Evolutionary conservation across 805 yeast genomes (phyloP).

Genomic region (Cephaloascus albidus): DNA sequence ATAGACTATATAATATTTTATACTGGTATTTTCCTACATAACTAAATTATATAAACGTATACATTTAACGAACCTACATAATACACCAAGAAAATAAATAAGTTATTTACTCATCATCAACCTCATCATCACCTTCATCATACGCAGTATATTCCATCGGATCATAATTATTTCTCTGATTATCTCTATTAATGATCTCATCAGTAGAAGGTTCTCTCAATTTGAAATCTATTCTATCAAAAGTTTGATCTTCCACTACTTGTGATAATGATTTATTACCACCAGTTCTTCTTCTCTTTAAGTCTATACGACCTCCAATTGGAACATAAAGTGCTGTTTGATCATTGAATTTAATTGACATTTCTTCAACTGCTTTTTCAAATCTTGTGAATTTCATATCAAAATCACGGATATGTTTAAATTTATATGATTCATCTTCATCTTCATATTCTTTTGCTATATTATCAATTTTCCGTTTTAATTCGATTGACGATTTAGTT

Average conservation of each 20-base stretch:
- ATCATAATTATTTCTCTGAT: conserved; percentile 58
- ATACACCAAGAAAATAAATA: too few species aligned
- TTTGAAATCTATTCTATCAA: conserved; percentile 51
- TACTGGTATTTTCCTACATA: too few species aligned
- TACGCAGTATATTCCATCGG: conserved; percentile 68
- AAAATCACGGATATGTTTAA: conserved; percentile 65
- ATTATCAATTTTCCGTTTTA: conserved; percentile 36
- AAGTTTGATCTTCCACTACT: conserved; percentile 44
- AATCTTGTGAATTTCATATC: conserved; percentile 54
- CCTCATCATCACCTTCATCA: conserved; percentile 26
- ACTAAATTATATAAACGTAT: too few species aligned
- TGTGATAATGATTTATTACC: conserved; percentile 43
- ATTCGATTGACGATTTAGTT: conserved; percentile 24
- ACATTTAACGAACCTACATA: too few species aligned
- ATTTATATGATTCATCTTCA: conserved; percentile 35
- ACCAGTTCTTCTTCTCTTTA: conserved; percentile 78
- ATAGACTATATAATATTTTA: too few species aligned
- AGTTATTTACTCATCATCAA: conserved; percentile 13
- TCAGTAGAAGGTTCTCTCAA: conserved; percentile 66
- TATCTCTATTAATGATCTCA: conserved; percentile 63
- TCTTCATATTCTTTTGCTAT: conserved; percentile 31
- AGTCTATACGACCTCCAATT: conserved; percentile 63
- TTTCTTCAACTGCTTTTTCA: conserved; percentile 45
- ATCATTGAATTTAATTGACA: conserved; percentile 52
- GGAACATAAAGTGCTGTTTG: conserved; percentile 68